A percentile compares a stretch with the other conserved stretches of the same genome.
phyloP scores from a whole-genome alignment of 2,329 filamentous ascomycete species.

The Monascus ruber region DNA sequence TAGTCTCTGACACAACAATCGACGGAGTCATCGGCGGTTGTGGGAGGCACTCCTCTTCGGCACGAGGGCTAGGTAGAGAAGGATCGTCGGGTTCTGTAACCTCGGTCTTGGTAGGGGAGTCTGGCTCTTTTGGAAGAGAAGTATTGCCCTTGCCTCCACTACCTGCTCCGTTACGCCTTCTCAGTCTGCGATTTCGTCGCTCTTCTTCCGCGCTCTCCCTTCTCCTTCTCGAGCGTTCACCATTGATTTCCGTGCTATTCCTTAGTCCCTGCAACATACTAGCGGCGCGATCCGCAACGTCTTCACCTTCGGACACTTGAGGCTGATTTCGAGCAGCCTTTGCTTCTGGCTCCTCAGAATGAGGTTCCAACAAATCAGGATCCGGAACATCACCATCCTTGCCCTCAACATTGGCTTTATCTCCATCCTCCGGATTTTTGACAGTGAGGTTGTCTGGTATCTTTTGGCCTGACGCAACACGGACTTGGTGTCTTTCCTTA shows the following conservation, averaged over 20 bases:
- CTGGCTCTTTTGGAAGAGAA: constrained; percentile 18
- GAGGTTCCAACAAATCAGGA: constrained; percentile 40
- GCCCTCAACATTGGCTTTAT: constrained; percentile 31
- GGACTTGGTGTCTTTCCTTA: constrained; percentile 82
- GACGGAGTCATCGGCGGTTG: constrained; percentile 17
- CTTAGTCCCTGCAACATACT: constrained; percentile 74
- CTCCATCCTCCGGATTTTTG: constrained; percentile 49
- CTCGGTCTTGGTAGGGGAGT: constrained; percentile 16
- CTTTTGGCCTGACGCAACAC: constrained; percentile 77
- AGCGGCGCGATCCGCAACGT: constrained; percentile 76
- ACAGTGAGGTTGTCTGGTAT: constrained; percentile 55
- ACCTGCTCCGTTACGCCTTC: constrained; percentile 48
- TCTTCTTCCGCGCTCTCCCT: constrained; percentile 73
- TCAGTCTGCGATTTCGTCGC: constrained; percentile 53
- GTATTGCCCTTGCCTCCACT: constrained; percentile 26
- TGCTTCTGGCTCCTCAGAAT: constrained; percentile 23
- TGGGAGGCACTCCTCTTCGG: constrained; percentile 10
- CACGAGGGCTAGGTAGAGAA: constrained; percentile 10
- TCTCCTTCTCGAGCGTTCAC: constrained; percentile 48
- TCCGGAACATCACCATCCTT: constrained; percentile 31
- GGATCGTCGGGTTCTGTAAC: constrained; percentile 10
- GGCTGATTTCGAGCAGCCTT: constrained; percentile 20
- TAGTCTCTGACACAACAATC: constrained; percentile 24
- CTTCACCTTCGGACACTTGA: constrained; percentile 46
- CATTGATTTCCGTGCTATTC: constrained; percentile 47